Evolutionary conservation across 2,329 filamentous ascomycete species (phyloP).

Genomic region (Fusarium sp.): DNA sequence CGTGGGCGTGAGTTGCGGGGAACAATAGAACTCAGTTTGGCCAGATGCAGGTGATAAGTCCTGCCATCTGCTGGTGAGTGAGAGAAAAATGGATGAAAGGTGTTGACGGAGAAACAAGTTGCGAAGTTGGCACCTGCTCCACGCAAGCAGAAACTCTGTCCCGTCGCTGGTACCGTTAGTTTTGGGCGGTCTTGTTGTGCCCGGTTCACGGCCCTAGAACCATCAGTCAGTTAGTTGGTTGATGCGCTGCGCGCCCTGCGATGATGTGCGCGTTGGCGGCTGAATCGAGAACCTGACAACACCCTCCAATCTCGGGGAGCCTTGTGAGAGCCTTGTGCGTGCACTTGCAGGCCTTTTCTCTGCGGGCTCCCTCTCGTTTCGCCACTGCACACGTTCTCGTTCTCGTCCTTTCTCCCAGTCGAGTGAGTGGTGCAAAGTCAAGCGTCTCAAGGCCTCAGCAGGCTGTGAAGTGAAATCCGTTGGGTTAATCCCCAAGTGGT

Average conservation of each 20-base stretch:
- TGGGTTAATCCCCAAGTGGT: constrained; percentile 42
- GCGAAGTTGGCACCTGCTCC: not conserved
- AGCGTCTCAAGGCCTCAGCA: constrained; percentile 27
- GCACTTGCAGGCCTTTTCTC: constrained; percentile 44
- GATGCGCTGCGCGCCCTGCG: constrained; percentile 4
- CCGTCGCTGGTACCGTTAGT: constrained; percentile 6
- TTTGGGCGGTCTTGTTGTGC: constrained; percentile 6
- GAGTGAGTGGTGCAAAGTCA: constrained; percentile 30
- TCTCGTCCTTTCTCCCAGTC: constrained; percentile 18
- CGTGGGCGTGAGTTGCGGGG: constrained; percentile 29
- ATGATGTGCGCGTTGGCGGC: constrained; percentile 18
- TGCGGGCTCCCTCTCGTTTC: constrained; percentile 13
- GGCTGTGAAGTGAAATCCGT: constrained; percentile 27
- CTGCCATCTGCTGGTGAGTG: constrained; percentile 23
- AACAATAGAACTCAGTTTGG: constrained; percentile 14
- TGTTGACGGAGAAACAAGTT: not conserved
- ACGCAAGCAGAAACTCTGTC: not conserved
- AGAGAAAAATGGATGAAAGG: constrained; percentile 2
- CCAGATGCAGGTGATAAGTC: constrained; percentile 18
- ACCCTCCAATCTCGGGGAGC: constrained; percentile 11
- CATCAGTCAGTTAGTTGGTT: constrained; percentile 7
- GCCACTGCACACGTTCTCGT: constrained; percentile 3
- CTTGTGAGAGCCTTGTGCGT: constrained; percentile 32
- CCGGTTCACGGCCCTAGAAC: constrained; percentile 9
- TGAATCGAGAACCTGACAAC: constrained; percentile 13